Percentiles rank a stretch among this genome's conserved stretches.
Evolutionary conservation across 1,139 yeast genomes (phyloP).

Genomic region (Entelexis paramagnoliae): DNA sequence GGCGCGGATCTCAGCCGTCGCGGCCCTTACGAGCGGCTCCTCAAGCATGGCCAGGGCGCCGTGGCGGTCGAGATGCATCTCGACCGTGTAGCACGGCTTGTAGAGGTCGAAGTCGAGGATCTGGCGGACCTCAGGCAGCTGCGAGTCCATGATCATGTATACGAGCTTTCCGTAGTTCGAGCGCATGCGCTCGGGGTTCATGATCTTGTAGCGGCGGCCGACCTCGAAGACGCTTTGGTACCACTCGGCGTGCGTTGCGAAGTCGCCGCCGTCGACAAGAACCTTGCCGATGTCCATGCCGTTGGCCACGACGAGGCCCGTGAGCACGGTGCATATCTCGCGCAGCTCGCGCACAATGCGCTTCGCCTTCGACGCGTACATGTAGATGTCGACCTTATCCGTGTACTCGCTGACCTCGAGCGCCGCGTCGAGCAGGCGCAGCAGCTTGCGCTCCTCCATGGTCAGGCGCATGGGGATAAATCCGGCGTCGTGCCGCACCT

Average conservation of each 20-base stretch:
- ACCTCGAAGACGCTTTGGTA: constrained; percentile 56
- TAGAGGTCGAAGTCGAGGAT: constrained; percentile 63
- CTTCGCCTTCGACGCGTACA: constrained; percentile 52
- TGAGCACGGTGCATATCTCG: constrained; percentile 62
- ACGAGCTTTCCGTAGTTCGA: constrained; percentile 64
- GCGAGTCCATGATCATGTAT: constrained; percentile 73
- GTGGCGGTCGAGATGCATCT: constrained; percentile 38
- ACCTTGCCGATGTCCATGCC: constrained; percentile 55
- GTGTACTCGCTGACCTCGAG: constrained; percentile 65
- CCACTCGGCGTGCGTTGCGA: constrained; percentile 57
- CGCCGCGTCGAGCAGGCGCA: constrained; percentile 58
- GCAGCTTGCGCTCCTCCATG: constrained; percentile 52
- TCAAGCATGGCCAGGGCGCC: constrained; percentile 40
- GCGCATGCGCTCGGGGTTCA: constrained; percentile 71
- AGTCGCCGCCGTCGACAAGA: constrained; percentile 52
- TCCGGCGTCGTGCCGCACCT: constrained; percentile 40
- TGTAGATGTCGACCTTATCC: constrained; percentile 56
- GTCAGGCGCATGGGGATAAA: constrained; percentile 59
- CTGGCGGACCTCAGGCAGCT: constrained; percentile 54
- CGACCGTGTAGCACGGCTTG: constrained; percentile 56
- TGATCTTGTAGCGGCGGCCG: constrained; percentile 65
- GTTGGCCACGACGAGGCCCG: constrained; percentile 65
- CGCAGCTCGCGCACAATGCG: constrained; percentile 57
- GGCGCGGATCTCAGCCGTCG: constrained; percentile 55
- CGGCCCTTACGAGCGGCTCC: constrained; percentile 47